Percentiles rank a stretch among this genome's conserved stretches.
Conservation (phyloP, 2,329 filamentous ascomycete genomes). For the Alternaria solani region DNA sequence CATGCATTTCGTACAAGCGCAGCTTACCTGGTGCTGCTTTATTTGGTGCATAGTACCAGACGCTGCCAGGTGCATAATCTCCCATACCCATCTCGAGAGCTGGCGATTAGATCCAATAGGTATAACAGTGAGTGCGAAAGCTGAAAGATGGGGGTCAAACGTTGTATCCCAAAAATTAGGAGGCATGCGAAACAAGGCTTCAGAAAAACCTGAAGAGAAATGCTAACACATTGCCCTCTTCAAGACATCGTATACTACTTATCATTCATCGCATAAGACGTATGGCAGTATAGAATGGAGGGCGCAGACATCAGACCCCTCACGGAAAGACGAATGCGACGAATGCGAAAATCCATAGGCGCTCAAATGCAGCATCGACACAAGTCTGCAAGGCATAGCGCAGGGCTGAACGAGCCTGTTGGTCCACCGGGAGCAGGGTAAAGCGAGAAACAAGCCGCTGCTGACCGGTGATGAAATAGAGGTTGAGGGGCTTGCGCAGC, state of each 20-base stretch:
- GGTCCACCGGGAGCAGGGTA: conserved; percentile 2
- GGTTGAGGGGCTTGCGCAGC: conserved; percentile 1
- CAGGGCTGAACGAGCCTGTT: conserved; percentile 18
- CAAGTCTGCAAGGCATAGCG: conserved; percentile 18
- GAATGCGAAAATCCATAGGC: conserved; percentile 30
- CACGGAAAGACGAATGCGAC: conserved; percentile 32
- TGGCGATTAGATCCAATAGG: background rate
- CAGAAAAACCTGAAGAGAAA: background rate
- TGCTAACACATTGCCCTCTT: background rate
- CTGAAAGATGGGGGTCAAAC: background rate
- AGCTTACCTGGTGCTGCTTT: conserved; percentile 56
- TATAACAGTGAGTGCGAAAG: background rate
- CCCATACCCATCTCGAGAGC: conserved; percentile 40
- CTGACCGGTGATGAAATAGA: conserved; percentile 3
- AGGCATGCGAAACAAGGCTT: background rate
- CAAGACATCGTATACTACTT: rapidly evolving
- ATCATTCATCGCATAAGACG: background rate
- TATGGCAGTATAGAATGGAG: background rate
- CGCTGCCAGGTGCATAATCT: conserved; percentile 45
- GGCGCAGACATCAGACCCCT: background rate
- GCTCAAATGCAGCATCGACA: conserved; percentile 13
- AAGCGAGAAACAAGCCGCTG: background rate
- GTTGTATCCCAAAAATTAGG: background rate
- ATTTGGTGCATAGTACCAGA: conserved; percentile 61
- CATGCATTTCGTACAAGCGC: no score